Conservation (phyloP, 345 rosid genomes). For the Sonneratia caseolaris region DNA sequence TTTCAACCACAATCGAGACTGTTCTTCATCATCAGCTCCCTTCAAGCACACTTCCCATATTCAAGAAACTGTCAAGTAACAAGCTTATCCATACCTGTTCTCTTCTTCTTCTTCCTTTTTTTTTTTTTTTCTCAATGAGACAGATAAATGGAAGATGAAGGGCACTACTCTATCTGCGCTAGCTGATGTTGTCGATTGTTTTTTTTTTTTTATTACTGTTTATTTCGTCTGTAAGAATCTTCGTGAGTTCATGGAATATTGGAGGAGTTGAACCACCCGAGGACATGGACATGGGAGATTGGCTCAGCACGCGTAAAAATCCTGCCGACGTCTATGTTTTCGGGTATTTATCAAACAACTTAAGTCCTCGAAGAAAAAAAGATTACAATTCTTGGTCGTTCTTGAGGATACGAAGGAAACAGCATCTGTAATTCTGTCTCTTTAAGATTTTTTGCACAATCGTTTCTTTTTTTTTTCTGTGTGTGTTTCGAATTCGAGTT, state of each 20-base stretch:
- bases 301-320: constrained; percentile 14
- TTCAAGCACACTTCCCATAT: neutral
- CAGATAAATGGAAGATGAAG: too few relatives aligned
- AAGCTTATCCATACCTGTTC: neutral
- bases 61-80: neutral
- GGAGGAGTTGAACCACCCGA: constrained; percentile 27
- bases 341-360: constrained; percentile 14
- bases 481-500: too few relatives aligned
- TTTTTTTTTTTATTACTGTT: neutral
- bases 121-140: too few relatives aligned
- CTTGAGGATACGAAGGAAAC: too few relatives aligned
- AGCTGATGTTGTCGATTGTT: too few relatives aligned
- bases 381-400: neutral
- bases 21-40: neutral
- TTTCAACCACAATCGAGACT: neutral
- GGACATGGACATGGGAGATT: constrained; percentile 17
- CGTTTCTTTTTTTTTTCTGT: too few relatives aligned
- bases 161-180: too few relatives aligned
- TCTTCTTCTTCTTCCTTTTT: too few relatives aligned
- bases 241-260: constrained; percentile 34
- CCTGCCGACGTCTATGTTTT: constrained; percentile 27
- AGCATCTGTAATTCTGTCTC: too few relatives aligned
- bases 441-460: too few relatives aligned
- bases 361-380: neutral
- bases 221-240: constrained; percentile 14